phyloP scores from a whole-genome alignment of 208 protist species.

The Wallacemonas rigidus region DNA sequence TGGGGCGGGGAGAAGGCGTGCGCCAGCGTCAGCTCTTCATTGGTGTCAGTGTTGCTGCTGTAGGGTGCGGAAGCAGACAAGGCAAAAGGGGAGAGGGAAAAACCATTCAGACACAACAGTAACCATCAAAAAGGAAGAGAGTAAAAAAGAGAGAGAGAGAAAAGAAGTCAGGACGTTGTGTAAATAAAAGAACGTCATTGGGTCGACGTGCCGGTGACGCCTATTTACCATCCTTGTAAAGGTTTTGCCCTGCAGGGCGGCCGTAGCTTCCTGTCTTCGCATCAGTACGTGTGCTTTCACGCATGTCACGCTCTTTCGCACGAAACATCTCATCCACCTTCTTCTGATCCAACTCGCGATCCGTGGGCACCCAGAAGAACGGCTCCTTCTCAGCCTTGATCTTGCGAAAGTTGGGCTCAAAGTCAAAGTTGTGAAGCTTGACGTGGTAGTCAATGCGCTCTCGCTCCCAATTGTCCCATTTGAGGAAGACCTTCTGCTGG shows the following conservation, averaged over 20 bases:
- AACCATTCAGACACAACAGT: too few species aligned
- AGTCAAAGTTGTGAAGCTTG: constrained; percentile 86
- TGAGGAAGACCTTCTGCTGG: constrained; percentile 87
- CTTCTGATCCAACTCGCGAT: constrained; percentile 81
- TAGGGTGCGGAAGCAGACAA: too few species aligned
- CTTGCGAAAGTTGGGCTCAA: constrained; percentile 89
- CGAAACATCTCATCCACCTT: constrained; percentile 87
- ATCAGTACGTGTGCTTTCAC: constrained; percentile 50
- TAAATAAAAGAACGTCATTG: not conserved
- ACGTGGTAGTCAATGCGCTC: constrained; percentile 90
- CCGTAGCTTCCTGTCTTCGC: constrained; percentile 77
- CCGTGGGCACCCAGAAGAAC: constrained; percentile 92
- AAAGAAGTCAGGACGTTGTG: not conserved
- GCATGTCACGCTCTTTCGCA: constrained; percentile 73
- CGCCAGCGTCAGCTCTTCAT: too few species aligned
- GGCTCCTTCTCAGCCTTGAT: constrained; percentile 90
- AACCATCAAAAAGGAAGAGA: not conserved
- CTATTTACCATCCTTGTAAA: constrained; percentile 40
- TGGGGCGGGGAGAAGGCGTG: too few species aligned
- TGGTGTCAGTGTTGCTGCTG: too few species aligned
- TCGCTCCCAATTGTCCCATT: constrained; percentile 93
- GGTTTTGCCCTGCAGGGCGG: constrained; percentile 65
- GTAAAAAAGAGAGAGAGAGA: not conserved
- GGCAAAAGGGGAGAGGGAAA: too few species aligned
- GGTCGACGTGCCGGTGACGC: not conserved